phyloP scores from a whole-genome alignment of 768 basidiomycete species.

The Boletus reticuloceps region DNA sequence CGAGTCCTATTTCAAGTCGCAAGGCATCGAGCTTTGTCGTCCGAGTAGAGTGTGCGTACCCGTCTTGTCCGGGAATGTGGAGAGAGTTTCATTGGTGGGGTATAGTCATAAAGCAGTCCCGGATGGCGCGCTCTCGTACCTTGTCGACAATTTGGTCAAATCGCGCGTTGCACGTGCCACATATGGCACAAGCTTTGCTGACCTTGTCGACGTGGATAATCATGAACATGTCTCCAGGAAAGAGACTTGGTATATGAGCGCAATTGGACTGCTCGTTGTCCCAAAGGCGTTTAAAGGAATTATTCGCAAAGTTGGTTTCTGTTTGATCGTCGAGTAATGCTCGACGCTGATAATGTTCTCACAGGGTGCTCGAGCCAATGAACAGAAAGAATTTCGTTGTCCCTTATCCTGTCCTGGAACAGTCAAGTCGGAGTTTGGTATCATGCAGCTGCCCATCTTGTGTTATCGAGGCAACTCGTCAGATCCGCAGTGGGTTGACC shows the following conservation, averaged over 20 bases:
- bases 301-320: conserved; percentile 6
- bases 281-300: conserved; percentile 5
- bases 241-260: conserved; percentile 1
- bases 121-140: conserved; percentile 41
- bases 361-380: conserved; percentile 9
- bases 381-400: conserved; percentile 16
- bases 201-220: neutral
- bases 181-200: conserved; percentile 52
- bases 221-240: conserved; percentile 9
- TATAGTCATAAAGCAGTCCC: conserved; percentile 45
- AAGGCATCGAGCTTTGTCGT: conserved; percentile 40
- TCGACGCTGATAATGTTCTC: neutral
- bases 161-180: conserved; percentile 43
- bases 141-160: conserved; percentile 43
- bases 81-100: neutral
- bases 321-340: neutral
- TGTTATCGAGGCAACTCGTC: conserved; percentile 13
- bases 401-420: neutral
- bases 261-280: neutral
- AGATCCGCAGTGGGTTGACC: conserved; percentile 12
- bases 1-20: conserved; percentile 31
- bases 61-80: neutral
- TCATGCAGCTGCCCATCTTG: neutral
- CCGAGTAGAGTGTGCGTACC: conserved; percentile 48
- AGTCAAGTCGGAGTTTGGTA: neutral